These are phyloP conservation scores for Fusarium tuaranense DNA, from an alignment of 2,329 filamentous ascomycete species.

Conservation along the genomic window DNA sequence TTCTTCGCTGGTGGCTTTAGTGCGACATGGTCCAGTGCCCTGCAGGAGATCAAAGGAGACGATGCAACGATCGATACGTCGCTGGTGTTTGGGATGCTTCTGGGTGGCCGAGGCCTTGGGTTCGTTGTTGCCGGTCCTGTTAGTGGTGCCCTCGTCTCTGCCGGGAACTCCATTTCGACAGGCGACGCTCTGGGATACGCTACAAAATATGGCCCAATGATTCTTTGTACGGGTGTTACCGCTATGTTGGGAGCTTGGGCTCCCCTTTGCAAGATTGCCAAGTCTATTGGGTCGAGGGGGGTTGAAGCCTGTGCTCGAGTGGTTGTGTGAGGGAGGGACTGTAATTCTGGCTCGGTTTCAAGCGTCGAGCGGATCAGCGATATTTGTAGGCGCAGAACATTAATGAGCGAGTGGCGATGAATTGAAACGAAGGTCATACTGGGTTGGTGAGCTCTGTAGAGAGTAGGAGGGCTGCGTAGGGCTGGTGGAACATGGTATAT, in stretches of 20 bases:
- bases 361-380: rapidly evolving
- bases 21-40: constrained; percentile 68
- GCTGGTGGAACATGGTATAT: neutral
- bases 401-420: neutral
- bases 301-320: constrained; percentile 12
- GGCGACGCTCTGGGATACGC: constrained; percentile 47
- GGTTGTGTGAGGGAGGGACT: constrained; percentile 59
- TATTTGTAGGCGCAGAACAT: neutral
- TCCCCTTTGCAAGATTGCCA: constrained; percentile 55
- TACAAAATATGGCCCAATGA: constrained; percentile 49
- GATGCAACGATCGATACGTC: constrained; percentile 42
- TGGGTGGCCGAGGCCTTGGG: constrained; percentile 46
- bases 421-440: neutral
- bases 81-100: constrained; percentile 47
- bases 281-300: constrained; percentile 10
- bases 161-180: constrained; percentile 29
- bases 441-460: neutral
- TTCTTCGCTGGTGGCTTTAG: constrained; percentile 74
- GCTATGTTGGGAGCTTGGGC: constrained; percentile 48
- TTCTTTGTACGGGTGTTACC: constrained; percentile 47
- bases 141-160: constrained; percentile 46
- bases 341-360: too few species aligned
- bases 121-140: constrained; percentile 46
- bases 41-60: constrained; percentile 52
- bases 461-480: too few species aligned